Evolutionary conservation across 2,329 filamentous ascomycete genomes (phyloP), one percentile per base, ranked within the genome.

Genomic region (Neoarthrinium moseri): DNA sequence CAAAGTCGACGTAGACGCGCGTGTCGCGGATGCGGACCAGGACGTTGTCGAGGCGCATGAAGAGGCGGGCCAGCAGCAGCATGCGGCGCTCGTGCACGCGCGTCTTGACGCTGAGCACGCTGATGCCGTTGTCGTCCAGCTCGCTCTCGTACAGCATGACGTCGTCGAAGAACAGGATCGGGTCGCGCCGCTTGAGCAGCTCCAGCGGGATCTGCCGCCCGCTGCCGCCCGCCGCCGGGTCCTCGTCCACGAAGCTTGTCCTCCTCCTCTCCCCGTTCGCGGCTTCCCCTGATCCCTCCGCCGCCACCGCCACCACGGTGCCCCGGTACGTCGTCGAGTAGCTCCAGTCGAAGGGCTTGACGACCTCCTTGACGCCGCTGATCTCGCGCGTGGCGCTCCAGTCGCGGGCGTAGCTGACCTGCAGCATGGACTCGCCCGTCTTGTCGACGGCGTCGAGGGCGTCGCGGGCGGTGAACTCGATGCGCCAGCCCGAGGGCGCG

Each of bases 271-370:
- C 29, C 36, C 21, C 27, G 35, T 20, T 34, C 33, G 22, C 32
- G 6, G 13, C 18, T n/a, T 36, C 13, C 32, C 36, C 33, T 33
- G 20, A 12, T 33, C 26, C 15, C 21, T 49, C 26, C 26, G 8
- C 10, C 10, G 32, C 8, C 10, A 35, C 10, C 7, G 17, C 7
- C 15, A 70, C 63, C 32, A 86, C 69, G 4, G 86, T 89, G 41
- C 94, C 94, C 46, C 78, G 79, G 68, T 96, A 99, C 55, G 85
- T 79, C 27, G 92, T 96, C 54, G 84, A 94, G 70, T 97, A 99
- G 51, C 90, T 96, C 94, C 94, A 99, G 71, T 99, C 94, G 65
- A 95, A 99, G 3, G 92, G 91, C 71, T 91, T 91, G 45, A 99
- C 89, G 21, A 96, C 86, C 63, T 96, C 90, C 62, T 89, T 90